Conservation (phyloP, 805 yeast species). For the Wickerhamiella siamensis region DNA sequence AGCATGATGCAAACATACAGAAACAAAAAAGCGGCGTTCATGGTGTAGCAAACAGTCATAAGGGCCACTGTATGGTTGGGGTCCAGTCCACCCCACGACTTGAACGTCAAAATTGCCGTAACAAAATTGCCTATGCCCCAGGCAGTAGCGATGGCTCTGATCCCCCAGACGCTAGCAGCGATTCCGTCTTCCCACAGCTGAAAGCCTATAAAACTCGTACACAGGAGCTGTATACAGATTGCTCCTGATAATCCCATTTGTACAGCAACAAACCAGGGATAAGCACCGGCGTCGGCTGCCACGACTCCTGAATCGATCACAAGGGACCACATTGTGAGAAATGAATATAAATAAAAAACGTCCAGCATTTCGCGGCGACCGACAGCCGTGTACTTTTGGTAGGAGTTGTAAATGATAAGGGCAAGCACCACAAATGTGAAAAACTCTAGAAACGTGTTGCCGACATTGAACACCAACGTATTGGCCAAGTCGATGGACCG, state of each 20-base stretch:
- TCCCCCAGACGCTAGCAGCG: constrained; percentile 38
- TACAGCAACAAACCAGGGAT: constrained; percentile 68
- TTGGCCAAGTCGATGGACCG: constrained; percentile 78
- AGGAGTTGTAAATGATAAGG: constrained; percentile 60
- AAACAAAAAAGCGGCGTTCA: constrained; percentile 53
- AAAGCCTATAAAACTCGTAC: constrained; percentile 69
- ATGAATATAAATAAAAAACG: constrained; percentile 47
- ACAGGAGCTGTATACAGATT: constrained; percentile 51
- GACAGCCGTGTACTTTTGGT: constrained; percentile 84
- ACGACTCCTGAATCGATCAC: constrained; percentile 86
- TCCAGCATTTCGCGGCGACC: constrained; percentile 78
- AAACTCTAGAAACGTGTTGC: constrained; percentile 74
- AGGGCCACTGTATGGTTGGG: constrained; percentile 49
- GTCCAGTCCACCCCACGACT: constrained; percentile 36
- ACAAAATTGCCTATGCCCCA: constrained; percentile 57
- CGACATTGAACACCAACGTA: constrained; percentile 78
- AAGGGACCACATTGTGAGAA: constrained; percentile 47
- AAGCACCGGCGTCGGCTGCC: constrained; percentile 67
- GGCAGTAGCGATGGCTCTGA: constrained; percentile 37
- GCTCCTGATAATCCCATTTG: constrained; percentile 67
- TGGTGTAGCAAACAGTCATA: constrained; percentile 52
- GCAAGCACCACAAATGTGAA: constrained; percentile 51
- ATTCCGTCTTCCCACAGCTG: constrained; percentile 96
- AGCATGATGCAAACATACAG: constrained; percentile 55
- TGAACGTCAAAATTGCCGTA: constrained; percentile 58